These are phyloP conservation scores for Lignosus rhinocerotis DNA, from an alignment of 1,284 basidiomycete species.

Conservation along the genomic window DNA sequence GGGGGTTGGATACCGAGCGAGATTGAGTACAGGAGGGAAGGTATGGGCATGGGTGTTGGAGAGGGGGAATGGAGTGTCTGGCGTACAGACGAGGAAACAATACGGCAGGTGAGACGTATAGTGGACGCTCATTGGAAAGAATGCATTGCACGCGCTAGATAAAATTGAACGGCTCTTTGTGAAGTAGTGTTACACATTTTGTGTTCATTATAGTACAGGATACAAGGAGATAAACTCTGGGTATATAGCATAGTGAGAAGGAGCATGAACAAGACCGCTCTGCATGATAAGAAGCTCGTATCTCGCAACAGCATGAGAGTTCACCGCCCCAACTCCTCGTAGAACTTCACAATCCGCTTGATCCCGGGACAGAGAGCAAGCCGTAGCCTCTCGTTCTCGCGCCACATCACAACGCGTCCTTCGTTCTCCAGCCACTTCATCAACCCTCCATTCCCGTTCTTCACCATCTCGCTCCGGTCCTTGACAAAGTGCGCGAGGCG, in stretches of 20 bases:
- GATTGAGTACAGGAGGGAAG: constrained; percentile 52
- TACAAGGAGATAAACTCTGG: neutral
- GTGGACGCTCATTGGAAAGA: constrained; percentile 36
- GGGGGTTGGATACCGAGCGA: constrained; percentile 57
- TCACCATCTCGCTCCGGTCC: constrained; percentile 31
- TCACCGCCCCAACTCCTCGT: constrained; percentile 41
- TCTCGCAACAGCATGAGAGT: neutral
- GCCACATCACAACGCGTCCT: constrained; percentile 41
- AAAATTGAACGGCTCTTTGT: neutral
- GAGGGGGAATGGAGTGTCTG: constrained; percentile 66
- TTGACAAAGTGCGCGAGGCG: constrained; percentile 53
- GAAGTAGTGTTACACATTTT: neutral
- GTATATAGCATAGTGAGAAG: neutral
- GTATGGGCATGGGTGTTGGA: constrained; percentile 69
- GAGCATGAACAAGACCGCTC: no score
- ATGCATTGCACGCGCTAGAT: neutral
- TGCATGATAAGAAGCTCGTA: no score
- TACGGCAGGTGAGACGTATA: constrained; percentile 52
- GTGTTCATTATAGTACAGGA: neutral
- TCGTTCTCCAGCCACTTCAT: constrained; percentile 57
- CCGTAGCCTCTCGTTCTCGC: constrained; percentile 62
- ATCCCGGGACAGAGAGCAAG: constrained; percentile 68
- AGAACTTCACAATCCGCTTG: constrained; percentile 56
- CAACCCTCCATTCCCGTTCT: constrained; percentile 39
- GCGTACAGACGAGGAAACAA: constrained; percentile 54